Conservation (phyloP, 371 early-diverging fungal genomes). For the Mortierella sp. region DNA sequence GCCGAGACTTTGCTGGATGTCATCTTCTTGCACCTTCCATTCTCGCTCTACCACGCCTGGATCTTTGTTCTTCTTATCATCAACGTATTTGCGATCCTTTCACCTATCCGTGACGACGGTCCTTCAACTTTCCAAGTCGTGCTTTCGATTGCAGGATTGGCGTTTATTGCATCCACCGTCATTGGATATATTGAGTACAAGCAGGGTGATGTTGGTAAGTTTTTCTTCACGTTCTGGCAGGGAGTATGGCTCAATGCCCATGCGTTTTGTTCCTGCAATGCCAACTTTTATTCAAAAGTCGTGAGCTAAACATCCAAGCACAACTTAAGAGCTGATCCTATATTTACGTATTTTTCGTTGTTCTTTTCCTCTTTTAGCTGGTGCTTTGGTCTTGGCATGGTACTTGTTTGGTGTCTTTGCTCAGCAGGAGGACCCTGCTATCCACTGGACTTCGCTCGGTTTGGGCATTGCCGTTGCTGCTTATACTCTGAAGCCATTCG, state of each 20-base stretch:
- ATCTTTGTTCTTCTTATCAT: conserved; percentile 69
- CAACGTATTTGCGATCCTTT: conserved; percentile 71
- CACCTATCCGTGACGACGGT: conserved; percentile 57
- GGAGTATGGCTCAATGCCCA: too few species aligned
- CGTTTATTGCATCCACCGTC: conserved; percentile 70
- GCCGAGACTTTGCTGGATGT: conserved; percentile 60
- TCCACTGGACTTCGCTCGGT: conserved; percentile 64
- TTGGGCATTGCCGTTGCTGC: conserved; percentile 63
- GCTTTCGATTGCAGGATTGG: conserved; percentile 62
- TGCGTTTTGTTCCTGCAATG: too few species aligned
- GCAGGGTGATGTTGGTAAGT: conserved; percentile 74
- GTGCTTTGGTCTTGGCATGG: conserved; percentile 51
- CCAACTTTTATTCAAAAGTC: too few species aligned
- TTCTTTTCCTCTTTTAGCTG: conserved; percentile 40
- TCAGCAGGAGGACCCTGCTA: conserved; percentile 43
- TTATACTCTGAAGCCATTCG: conserved; percentile 65
- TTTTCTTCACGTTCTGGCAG: too few species aligned
- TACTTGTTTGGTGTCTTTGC: conserved; percentile 56
- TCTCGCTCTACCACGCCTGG: conserved; percentile 82
- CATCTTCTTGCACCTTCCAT: conserved; percentile 77
- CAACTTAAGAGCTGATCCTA: too few species aligned
- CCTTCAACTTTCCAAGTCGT: conserved; percentile 63
- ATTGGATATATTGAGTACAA: conserved; percentile 76
- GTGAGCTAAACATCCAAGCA: too few species aligned
- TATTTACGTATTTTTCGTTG: too few species aligned